Percentiles rank a stretch among this genome's conserved stretches.
Evolutionary conservation across 257 asterid genomes (phyloP).

Genomic region (Solanum rostratum): DNA sequence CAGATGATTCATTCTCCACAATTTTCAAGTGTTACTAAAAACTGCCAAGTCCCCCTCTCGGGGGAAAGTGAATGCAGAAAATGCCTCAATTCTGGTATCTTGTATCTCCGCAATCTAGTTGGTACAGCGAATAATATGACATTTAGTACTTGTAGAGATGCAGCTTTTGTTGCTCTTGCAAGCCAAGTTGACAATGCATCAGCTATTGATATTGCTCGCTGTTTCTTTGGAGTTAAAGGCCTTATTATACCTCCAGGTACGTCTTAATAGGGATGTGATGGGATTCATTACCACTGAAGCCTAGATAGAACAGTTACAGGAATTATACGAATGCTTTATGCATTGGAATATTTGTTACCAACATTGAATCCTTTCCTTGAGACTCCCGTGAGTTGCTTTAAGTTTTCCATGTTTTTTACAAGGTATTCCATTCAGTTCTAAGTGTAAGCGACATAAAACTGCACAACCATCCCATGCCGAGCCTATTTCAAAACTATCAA

Average conservation of each 20-base stretch:
- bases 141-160: slow-evolving; percentile 89
- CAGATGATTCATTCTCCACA: slow-evolving; percentile 73
- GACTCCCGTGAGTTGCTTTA: neutral
- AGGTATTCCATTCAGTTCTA: neutral
- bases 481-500: neutral
- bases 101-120: slow-evolving; percentile 65
- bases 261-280: neutral
- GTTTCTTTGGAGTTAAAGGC: slow-evolving; percentile 81
- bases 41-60: slow-evolving; percentile 50
- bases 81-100: slow-evolving; percentile 72
- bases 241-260: slow-evolving; percentile 50
- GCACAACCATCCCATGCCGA: neutral
- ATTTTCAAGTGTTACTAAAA: slow-evolving; percentile 40
- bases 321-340: neutral
- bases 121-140: slow-evolving; percentile 70
- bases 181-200: slow-evolving; percentile 63
- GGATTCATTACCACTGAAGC: neutral
- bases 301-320: neutral
- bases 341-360: neutral
- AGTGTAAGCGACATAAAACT: neutral
- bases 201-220: slow-evolving; percentile 50
- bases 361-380: neutral
- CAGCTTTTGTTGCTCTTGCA: slow-evolving; percentile 71
- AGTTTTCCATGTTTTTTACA: neutral
- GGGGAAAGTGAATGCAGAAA: slow-evolving; percentile 45